Evolutionary conservation across 352 stramenopile species (phyloP).

Genomic region (Globisporangium rhizosaccharum): DNA sequence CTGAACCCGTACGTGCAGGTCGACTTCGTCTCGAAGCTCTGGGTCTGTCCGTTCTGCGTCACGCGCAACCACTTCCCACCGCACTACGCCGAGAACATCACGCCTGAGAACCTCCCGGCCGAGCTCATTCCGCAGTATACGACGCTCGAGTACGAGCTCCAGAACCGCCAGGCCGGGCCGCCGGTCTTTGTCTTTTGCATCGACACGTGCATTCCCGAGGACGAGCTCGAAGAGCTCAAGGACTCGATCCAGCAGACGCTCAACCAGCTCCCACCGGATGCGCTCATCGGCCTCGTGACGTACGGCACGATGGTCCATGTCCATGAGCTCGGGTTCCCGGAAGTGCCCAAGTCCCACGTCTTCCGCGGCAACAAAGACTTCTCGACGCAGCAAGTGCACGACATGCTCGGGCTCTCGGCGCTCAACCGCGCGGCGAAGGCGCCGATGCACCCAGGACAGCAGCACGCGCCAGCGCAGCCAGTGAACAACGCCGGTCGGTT

Average conservation of each 20-base stretch:
- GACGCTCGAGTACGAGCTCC: constrained; percentile 99
- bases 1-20: constrained; percentile 99
- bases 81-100: constrained; percentile 95
- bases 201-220: constrained; percentile 96
- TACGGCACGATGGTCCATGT: constrained; percentile 99
- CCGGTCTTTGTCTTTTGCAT: constrained; percentile 98
- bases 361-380: constrained; percentile 99
- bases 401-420: constrained; percentile 92
- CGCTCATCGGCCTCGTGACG: constrained; percentile 97
- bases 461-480: constrained; percentile 43
- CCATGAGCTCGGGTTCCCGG: constrained; percentile 96
- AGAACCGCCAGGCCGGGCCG: constrained; percentile 89
- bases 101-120: constrained; percentile 97
- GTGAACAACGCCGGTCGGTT: constrained; percentile 91
- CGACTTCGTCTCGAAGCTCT: constrained; percentile 98
- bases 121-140: constrained; percentile 99
- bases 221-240: constrained; percentile 97
- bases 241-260: constrained; percentile 98
- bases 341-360: constrained; percentile 97
- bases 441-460: constrained; percentile 42
- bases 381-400: constrained; percentile 91
- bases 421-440: constrained; percentile 42
- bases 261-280: constrained; percentile 96
- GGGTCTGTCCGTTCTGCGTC: constrained; percentile 99
- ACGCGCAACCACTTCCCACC: constrained; percentile 98